phyloP scores from a whole-genome alignment of 2,329 filamentous ascomycete species.

The Parastagonospora avenae region DNA sequence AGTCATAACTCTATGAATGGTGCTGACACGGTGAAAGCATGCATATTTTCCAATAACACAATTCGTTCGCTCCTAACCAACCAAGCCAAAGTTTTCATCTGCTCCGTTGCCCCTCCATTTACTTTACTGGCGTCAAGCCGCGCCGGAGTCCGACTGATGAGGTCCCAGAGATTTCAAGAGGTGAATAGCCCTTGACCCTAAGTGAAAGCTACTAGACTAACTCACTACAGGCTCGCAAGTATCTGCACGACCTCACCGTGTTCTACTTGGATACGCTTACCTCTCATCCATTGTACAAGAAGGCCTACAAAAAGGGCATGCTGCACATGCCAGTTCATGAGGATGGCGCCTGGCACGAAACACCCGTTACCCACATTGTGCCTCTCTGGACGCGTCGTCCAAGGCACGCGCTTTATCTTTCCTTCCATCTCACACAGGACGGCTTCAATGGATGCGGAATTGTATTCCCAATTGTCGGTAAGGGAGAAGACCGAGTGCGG shows the following conservation, averaged over 20 bases:
- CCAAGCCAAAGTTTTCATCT: constrained; percentile 33
- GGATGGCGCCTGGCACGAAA: constrained; percentile 6
- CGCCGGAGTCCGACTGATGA: constrained; percentile 34
- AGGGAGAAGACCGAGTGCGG: constrained; percentile 1
- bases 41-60: constrained; percentile 4
- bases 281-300: not conserved
- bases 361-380: constrained; percentile 8
- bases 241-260: not conserved
- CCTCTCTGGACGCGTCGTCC: constrained; percentile 2
- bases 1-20: not conserved
- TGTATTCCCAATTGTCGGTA: constrained; percentile 9
- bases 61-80: not conserved
- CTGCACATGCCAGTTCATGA: constrained; percentile 3
- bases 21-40: not conserved
- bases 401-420: constrained; percentile 1
- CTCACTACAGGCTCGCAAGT: not conserved
- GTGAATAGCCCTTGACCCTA: too few relatives aligned
- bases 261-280: constrained; percentile 5
- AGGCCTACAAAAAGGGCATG: not conserved
- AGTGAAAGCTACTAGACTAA: not conserved
- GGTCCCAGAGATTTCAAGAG: not conserved
- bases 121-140: constrained; percentile 44
- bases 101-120: constrained; percentile 41
- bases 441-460: constrained; percentile 2
- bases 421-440: constrained; percentile 37